Conservation (phyloP, 2,329 filamentous ascomycete genomes). For the Fusarium tanahbumbuense region DNA sequence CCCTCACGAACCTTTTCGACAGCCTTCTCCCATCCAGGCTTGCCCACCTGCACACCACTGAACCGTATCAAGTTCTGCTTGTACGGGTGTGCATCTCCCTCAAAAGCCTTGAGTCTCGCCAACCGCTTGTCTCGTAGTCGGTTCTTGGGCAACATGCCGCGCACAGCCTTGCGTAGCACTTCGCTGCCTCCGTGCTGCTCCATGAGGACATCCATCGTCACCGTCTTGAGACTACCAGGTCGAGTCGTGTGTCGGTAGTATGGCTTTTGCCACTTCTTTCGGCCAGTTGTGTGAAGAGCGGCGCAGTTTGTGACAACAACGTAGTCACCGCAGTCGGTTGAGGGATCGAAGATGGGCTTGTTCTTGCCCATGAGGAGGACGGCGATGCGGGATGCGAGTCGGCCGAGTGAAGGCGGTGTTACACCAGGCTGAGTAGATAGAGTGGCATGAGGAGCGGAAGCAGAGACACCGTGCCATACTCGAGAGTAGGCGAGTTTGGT, state of each 20-base stretch:
- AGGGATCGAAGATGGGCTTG: conserved; percentile 97
- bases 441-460: conserved; percentile 71
- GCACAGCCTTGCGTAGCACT: conserved; percentile 89
- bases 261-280: conserved; percentile 92
- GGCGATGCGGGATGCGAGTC: conserved; percentile 88
- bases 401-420: conserved; percentile 84
- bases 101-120: conserved; percentile 92
- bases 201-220: conserved; percentile 96
- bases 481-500: conserved; percentile 96
- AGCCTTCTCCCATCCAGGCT: conserved; percentile 64
- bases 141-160: conserved; percentile 99
- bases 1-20: conserved; percentile 62
- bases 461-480: conserved; percentile 90
- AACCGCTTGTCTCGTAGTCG: conserved; percentile 87
- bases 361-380: conserved; percentile 96
- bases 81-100: conserved; percentile 92
- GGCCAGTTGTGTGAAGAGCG: conserved; percentile 87
- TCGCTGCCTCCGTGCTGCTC: conserved; percentile 93
- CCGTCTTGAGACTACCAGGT: conserved; percentile 84
- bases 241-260: conserved; percentile 96
- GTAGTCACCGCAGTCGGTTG: conserved; percentile 98
- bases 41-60: conserved; percentile 67
- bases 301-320: conserved; percentile 93
- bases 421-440: conserved; percentile 68
- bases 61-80: conserved; percentile 86